Evolutionary conservation across 345 rosid genomes (phyloP).

Genomic region (Populus simonii): DNA sequence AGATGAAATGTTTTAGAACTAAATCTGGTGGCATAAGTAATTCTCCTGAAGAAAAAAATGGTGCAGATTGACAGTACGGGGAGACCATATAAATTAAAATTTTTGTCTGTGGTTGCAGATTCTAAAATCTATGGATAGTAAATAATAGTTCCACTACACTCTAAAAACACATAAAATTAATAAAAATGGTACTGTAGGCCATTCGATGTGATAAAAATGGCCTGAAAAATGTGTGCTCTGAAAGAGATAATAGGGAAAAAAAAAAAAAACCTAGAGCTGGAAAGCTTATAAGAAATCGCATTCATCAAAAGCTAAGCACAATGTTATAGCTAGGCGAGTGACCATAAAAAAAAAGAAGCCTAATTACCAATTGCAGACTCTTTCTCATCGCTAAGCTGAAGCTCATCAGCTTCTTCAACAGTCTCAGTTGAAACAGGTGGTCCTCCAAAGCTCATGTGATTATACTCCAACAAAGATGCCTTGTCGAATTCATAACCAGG

Average conservation of each 20-base stretch:
- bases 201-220: neutral
- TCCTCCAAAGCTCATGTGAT: constrained; percentile 97
- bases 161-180: no score
- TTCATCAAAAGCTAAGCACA: neutral
- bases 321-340: neutral
- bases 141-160: no score
- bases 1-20: neutral
- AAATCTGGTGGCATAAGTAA: neutral
- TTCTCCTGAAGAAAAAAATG: no score
- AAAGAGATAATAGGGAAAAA: neutral
- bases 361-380: constrained; percentile 73
- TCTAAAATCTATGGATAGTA: no score
- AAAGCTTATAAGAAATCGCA: neutral
- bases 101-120: no score
- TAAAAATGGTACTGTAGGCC: no score
- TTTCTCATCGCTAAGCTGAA: constrained; percentile 50
- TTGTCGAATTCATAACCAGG: constrained; percentile 83
- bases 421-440: constrained; percentile 76
- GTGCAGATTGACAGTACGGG: no score
- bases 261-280: neutral
- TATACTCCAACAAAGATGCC: constrained; percentile 62
- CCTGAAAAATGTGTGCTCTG: neutral
- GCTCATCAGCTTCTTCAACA: constrained; percentile 77
- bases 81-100: no score
- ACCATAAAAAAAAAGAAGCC: neutral